phyloP scores from a whole-genome alignment of 768 basidiomycete genomes.

The Lactarius quietus region DNA sequence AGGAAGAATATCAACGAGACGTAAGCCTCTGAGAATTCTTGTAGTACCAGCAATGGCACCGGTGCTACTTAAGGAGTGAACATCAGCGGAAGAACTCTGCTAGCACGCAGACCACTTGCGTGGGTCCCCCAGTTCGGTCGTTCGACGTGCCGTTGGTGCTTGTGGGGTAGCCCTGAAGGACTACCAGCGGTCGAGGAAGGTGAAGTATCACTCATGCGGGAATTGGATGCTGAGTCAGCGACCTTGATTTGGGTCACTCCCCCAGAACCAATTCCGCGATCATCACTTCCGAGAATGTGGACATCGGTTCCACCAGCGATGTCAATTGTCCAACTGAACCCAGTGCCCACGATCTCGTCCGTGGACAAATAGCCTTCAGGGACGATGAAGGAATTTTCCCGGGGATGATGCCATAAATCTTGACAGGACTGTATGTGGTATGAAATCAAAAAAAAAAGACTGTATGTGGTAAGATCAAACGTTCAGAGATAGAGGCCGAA shows the following conservation, averaged over 20 bases:
- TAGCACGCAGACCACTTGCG: slow-evolving; percentile 8
- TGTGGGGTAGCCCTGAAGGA: slow-evolving; percentile 72
- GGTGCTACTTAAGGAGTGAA: slow-evolving; percentile 1
- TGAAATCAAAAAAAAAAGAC: too few relatives aligned
- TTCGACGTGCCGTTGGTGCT: slow-evolving; percentile 39
- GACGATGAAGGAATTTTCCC: slow-evolving; percentile 74
- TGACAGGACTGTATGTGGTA: slow-evolving; percentile 48
- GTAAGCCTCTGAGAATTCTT: not conserved
- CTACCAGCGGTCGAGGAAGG: slow-evolving; percentile 75
- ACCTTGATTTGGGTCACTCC: slow-evolving; percentile 62
- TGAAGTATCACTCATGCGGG: slow-evolving; percentile 53
- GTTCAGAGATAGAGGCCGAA: not conserved
- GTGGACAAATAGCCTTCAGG: slow-evolving; percentile 47
- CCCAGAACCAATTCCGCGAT: slow-evolving; percentile 62
- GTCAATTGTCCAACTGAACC: slow-evolving; percentile 66
- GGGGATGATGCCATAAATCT: slow-evolving; percentile 70
- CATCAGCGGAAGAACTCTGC: not conserved
- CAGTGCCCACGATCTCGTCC: slow-evolving; percentile 46
- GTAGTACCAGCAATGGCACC: slow-evolving; percentile 19
- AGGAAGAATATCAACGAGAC: slow-evolving; percentile 30
- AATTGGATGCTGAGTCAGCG: slow-evolving; percentile 45
- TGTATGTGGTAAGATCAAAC: too few relatives aligned
- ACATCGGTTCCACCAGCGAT: slow-evolving; percentile 63
- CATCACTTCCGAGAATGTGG: slow-evolving; percentile 63
- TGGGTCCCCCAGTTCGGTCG: slow-evolving; percentile 26